Evolutionary conservation across 192 early-diverging fungal species (phyloP).

Genomic region (Umbelopsis sp.): DNA sequence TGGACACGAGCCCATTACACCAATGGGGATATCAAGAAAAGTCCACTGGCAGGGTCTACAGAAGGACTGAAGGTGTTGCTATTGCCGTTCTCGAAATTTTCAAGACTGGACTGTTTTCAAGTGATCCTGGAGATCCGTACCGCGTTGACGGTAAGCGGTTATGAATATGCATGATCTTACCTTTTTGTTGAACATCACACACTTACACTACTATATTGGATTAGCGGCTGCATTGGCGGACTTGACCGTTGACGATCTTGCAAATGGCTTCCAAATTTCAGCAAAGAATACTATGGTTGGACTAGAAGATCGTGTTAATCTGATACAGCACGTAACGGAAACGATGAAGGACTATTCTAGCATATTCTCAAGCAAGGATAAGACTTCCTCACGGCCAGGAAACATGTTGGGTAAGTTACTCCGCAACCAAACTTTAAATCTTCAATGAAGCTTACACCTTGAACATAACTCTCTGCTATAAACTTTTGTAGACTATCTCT

Average conservation of each 20-base stretch:
- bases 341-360: conserved; percentile 53
- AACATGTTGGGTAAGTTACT: conserved; percentile 65
- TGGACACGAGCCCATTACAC: conserved; percentile 87
- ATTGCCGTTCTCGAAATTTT: conserved; percentile 86
- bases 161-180: neutral
- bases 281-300: conserved; percentile 79
- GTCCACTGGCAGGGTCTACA: conserved; percentile 47
- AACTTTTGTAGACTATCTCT: conserved; percentile 56
- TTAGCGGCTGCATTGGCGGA: conserved; percentile 55
- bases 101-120: conserved; percentile 76
- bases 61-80: conserved; percentile 83
- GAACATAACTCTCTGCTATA: too few species aligned
- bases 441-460: too few species aligned
- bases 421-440: too few species aligned
- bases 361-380: conserved; percentile 58
- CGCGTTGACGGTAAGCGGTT: conserved; percentile 74
- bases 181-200: neutral
- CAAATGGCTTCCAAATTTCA: conserved; percentile 74
- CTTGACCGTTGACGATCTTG: conserved; percentile 54
- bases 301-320: conserved; percentile 70
- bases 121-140: conserved; percentile 56
- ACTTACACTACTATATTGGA: conserved; percentile 4
- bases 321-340: conserved; percentile 55
- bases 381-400: conserved; percentile 70
- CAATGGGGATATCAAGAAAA: conserved; percentile 73